Conservation (phyloP, 2,329 filamentous ascomycete genomes). For the Penicillium italicum region DNA sequence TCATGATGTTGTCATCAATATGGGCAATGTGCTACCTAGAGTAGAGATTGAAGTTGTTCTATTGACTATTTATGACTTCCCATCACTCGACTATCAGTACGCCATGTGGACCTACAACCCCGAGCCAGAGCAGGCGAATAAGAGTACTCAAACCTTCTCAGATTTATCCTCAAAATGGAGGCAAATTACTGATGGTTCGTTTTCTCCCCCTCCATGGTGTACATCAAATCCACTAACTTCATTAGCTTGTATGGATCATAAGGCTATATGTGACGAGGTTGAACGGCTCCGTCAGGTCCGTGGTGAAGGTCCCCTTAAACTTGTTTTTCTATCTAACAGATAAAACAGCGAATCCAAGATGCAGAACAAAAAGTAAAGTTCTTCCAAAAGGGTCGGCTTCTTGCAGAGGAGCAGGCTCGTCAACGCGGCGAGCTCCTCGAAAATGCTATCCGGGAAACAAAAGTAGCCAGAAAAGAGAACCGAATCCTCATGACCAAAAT, state of each 20-base stretch:
- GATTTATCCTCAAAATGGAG: neutral
- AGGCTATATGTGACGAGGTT: neutral
- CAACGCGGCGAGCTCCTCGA: slow-evolving; percentile 3
- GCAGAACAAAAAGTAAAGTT: neutral
- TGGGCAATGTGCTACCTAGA: neutral
- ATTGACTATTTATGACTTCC: neutral
- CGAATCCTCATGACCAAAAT: slow-evolving; percentile 1
- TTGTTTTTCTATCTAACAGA: neutral
- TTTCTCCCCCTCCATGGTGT: rapidly evolving
- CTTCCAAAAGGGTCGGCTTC: neutral
- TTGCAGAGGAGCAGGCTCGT: slow-evolving; percentile 4
- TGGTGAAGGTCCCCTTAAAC: neutral
- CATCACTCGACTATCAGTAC: neutral
- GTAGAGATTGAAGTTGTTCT: neutral
- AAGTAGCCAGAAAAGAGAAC: neutral
- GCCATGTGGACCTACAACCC: neutral
- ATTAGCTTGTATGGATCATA: neutral
- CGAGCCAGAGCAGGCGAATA: neutral
- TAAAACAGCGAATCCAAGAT: neutral
- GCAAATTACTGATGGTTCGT: neutral
- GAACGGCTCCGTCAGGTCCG: neutral
- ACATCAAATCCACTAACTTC: neutral
- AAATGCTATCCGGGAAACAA: neutral
- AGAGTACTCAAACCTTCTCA: neutral
- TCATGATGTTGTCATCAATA: neutral